Evolutionary conservation across 768 basidiomycete genomes (phyloP).

Genomic region (Tephrocybe rancida): DNA sequence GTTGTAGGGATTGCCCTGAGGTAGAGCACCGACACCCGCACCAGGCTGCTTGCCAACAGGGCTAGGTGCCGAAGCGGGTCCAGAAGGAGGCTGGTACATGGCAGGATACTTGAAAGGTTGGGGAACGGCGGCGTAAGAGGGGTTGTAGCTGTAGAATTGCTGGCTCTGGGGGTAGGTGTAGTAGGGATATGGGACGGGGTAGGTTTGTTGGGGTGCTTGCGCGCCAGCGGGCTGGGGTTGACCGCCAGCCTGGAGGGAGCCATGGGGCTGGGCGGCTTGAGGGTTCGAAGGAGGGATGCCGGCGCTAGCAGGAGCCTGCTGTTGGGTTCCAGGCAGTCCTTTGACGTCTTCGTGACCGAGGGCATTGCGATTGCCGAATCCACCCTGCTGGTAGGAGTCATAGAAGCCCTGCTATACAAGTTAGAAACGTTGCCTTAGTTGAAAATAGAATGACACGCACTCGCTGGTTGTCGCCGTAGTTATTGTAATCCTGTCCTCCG

Average conservation of each 20-base stretch:
- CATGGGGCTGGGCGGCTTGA: slow-evolving; percentile 60
- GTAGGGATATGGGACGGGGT: slow-evolving; percentile 62
- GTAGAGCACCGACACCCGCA: slow-evolving; percentile 46
- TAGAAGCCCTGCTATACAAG: slow-evolving; percentile 63
- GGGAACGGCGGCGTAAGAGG: slow-evolving; percentile 52
- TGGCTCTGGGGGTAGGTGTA: slow-evolving; percentile 77
- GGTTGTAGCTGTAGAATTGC: slow-evolving; percentile 71
- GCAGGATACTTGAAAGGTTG: slow-evolving; percentile 79
- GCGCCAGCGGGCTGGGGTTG: slow-evolving; percentile 63
- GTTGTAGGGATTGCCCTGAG: slow-evolving; percentile 58
- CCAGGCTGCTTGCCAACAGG: slow-evolving; percentile 70
- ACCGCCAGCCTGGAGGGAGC: slow-evolving; percentile 46
- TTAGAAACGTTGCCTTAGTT: slow-evolving; percentile 5
- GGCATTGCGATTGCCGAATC: slow-evolving; percentile 64
- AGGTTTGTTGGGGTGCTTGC: slow-evolving; percentile 67
- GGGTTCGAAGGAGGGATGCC: slow-evolving; percentile 54
- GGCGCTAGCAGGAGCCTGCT: slow-evolving; percentile 47
- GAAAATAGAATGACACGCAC: slow-evolving; percentile 38
- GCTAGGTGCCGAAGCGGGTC: slow-evolving; percentile 64
- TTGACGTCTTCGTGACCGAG: slow-evolving; percentile 80
- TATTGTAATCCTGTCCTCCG: slow-evolving; percentile 59
- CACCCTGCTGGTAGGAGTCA: slow-evolving; percentile 71
- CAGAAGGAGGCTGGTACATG: slow-evolving; percentile 74
- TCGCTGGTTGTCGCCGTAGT: slow-evolving; percentile 67
- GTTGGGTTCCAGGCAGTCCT: slow-evolving; percentile 61